Evolutionary conservation across 768 basidiomycete species (phyloP), one percentile per base, ranked within the genome.

Genomic region (Crassisporium funariophilum): DNA sequence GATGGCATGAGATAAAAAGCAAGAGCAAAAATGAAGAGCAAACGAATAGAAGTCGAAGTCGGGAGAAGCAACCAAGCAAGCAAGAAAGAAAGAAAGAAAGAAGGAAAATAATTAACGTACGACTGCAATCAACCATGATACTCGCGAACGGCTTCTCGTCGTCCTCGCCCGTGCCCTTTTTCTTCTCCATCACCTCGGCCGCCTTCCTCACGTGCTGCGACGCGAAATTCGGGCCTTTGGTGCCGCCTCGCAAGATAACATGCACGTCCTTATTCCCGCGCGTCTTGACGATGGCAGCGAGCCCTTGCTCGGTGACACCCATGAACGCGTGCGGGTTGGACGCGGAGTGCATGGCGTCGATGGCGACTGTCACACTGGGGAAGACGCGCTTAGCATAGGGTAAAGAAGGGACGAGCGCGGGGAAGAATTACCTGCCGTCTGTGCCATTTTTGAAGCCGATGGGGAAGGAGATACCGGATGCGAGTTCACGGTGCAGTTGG

Each of bases 371-470:
- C 39, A 98, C 85, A 48, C 82, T 84, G 51, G 45, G 6, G 7
- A 38, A 9, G 12, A 23, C 2, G 21, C 29, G 12, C 29, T 6
- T 13, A 43, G 34, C 29, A 23, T 16, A 19, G 24, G 20, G 27
- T 13, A 17, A 20, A 6, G 7, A 33, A 38, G 16, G 23, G 16
- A 5, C 16, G 19, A 25, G 38, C 35, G n/a, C 34, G 35, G 38
- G 13, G 17, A 34, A 41, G 40, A 44, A 67, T 44, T 54, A 81
- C 82, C 83, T 84, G 44, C 97, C 97, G 66, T 98, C 95, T 3
- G 97, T 99, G 44, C 97, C 95, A 65, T 99, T 99, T 71, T 99
- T 99, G 84, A 99, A 99, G 7, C 93, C 91, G 54, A 98, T 92
- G 16, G 97, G 95, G 85, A 97, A 98, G 41, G 95, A 97, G 19